phyloP scores from a whole-genome alignment of 2,329 filamentous ascomycete species.

The Chrysoporthe austroafricana region DNA sequence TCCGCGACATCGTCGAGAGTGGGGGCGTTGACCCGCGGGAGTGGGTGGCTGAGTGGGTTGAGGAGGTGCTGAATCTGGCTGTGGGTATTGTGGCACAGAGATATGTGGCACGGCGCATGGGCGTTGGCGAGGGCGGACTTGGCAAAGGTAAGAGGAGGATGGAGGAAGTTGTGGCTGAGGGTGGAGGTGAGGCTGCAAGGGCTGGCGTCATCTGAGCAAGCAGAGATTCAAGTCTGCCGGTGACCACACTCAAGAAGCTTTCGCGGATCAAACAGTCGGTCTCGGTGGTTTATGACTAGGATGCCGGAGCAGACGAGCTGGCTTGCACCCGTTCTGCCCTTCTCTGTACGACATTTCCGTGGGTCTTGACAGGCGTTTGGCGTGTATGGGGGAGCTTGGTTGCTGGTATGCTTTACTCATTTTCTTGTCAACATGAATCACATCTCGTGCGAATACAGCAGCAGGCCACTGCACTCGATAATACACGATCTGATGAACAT shows the following conservation, averaged over 20 bases:
- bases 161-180: constrained; percentile 59
- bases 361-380: constrained; percentile 5
- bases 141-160: constrained; percentile 65
- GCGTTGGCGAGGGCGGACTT: constrained; percentile 79
- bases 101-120: constrained; percentile 94
- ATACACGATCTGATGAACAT: no score
- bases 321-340: background rate
- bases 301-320: background rate
- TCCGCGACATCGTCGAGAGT: constrained; percentile 78
- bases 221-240: no score
- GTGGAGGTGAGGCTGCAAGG: constrained; percentile 62
- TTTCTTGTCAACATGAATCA: background rate
- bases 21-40: constrained; percentile 87
- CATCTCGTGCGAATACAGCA: background rate
- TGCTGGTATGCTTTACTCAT: background rate
- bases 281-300: no score
- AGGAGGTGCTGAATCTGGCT: constrained; percentile 78
- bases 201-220: constrained; percentile 55
- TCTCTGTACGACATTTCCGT: background rate
- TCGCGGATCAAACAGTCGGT: background rate
- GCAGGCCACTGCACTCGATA: background rate
- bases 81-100: constrained; percentile 89
- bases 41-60: constrained; percentile 97
- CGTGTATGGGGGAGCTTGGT: background rate
- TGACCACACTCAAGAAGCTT: background rate